Conservation (phyloP, 2,329 filamentous ascomycete genomes). For the Hymenoscyphus linearis region DNA sequence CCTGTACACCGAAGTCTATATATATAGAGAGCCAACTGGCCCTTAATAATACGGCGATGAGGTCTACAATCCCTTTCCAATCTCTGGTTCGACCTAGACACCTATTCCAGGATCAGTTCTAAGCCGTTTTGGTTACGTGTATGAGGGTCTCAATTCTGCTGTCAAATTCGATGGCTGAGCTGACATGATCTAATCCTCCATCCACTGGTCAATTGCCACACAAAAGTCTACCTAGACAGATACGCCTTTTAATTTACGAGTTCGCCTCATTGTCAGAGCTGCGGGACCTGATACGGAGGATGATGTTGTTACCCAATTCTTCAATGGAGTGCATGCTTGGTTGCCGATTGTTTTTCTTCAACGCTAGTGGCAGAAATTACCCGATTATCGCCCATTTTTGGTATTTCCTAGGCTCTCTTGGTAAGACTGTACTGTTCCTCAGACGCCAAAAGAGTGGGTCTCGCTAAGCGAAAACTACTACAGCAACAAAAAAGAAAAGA, state of each 20-base stretch:
- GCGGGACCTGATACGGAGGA: slow-evolving; percentile 18
- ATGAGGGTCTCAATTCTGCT: slow-evolving; percentile 18
- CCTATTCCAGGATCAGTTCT: slow-evolving; percentile 14
- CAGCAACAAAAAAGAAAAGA: too few species aligned
- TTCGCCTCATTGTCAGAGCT: slow-evolving; percentile 15
- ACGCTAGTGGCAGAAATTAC: too few species aligned
- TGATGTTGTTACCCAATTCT: slow-evolving; percentile 16
- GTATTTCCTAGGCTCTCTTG: too few species aligned
- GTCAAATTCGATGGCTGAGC: slow-evolving; percentile 21
- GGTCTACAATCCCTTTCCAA: slow-evolving; percentile 3
- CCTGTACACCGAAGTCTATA: not conserved
- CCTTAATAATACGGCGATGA: slow-evolving; percentile 13
- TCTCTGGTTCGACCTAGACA: slow-evolving; percentile 10
- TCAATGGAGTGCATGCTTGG: slow-evolving; percentile 21
- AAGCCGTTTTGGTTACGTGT: slow-evolving; percentile 11
- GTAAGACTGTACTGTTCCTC: too few species aligned
- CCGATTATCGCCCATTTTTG: too few species aligned
- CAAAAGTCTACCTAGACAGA: slow-evolving; percentile 9
- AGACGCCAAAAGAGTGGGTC: too few species aligned
- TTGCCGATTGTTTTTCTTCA: slow-evolving; percentile 24
- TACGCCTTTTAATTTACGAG: slow-evolving; percentile 15
- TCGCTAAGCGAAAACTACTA: too few species aligned
- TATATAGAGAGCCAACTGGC: slow-evolving; percentile 17
- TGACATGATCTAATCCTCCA: slow-evolving; percentile 14
- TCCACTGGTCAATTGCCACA: slow-evolving; percentile 5